Evolutionary conservation across 2,329 filamentous ascomycete genomes (phyloP), one percentile per base, ranked within the genome.

Genomic region (Hypoxylon sp.): DNA sequence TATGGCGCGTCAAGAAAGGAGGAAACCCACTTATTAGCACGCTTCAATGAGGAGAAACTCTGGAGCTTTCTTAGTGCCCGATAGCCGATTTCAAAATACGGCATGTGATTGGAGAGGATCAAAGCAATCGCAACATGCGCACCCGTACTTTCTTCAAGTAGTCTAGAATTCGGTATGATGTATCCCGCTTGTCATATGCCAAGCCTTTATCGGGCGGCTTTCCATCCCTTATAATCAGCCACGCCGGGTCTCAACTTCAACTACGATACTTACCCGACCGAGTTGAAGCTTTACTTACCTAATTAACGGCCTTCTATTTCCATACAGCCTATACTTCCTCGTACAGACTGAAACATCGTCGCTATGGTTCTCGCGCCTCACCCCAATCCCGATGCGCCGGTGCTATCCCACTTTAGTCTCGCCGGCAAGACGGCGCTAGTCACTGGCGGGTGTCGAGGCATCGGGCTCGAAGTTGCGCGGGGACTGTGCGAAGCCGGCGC

Each of bases 351-450:
- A 14, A 39, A 50, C 9, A 29, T 19, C 47, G 8, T 25, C 51
- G 55, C 34, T 11, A 76, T 76, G 74, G 74, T 76, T 54, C 71
- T 76, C 50, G 72, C 74, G 11, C 37, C 68, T 16, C 74, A 77
- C 30, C 72, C 75, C 19, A 76, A 77, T 43, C 73, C 75, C 14
- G 55, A 64, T 1, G 71, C 70, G 3, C 73, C 75, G 3, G 77
- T 78, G 52, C 73, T 78, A 4, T 72, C 71, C 34, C 71, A 75
- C 65, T 78, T 78, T 61, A 68, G 57, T 48, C 70, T 77, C 27
- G 63, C 51, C 37, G 75, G 73, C 60, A 77, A 73, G 68, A 74
- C 70, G 5, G 74, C 73, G 2, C 65, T 75, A 11, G 71, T 77
- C 5, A 75, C 75, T 2, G 74, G 75, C n/a, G 73, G 75, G 23